Base-by-base conservation (phyloP, 176 grass and related monocot species). In the Ananas comosus region DNA sequence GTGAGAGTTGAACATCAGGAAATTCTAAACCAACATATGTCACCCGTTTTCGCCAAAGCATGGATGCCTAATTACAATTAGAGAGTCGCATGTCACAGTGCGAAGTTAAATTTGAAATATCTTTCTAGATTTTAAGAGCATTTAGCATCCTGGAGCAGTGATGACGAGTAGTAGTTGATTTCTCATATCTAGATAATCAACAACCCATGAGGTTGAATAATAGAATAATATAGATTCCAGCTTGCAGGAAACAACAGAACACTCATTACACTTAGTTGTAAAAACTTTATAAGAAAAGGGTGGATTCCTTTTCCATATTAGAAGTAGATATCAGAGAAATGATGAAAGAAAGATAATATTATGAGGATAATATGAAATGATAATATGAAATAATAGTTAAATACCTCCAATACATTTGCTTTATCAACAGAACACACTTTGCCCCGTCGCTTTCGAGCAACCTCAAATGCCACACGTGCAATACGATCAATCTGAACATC, bases 321-420 rank as follows among this genome's bases (percentile, higher is more conserved):
- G 56, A 61, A 19, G 16, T 17, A 61, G 17, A 61, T 19, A 61
- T 2, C 17, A 61, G 17, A 22, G 56, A 61, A 57, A 61, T 16
- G 56, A 10, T 21, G 21, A 21, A 21, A 61, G 56, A 42, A 42
- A 61, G 56, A 1, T 10, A 61, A 61, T 61, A 22, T 2, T 18
- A 61, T 61, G 56, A 61, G 53, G 18, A 58, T 58, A 2, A n/a
- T 58, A 3, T 58, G 59, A 5, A 25, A 75, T 12, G 19, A 75
- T 12, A 68, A n/a, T 58, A 3, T 58, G 59, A 5, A 25, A 75
- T 12, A 25, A 75, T 12, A 68, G 63, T 61, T 23, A 67, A n/a
- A 10, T 82, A 96, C 94, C 89, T 93, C 89, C 69, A 93, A 71
- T 13, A 93, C 94, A 84, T 93, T 99, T 3, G 94, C 94, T 76